A percentile compares a stretch with the other conserved stretches of the same genome.
Conservation (phyloP, 139 green algal species). For the Chlamydomonas asymmetrica region DNA sequence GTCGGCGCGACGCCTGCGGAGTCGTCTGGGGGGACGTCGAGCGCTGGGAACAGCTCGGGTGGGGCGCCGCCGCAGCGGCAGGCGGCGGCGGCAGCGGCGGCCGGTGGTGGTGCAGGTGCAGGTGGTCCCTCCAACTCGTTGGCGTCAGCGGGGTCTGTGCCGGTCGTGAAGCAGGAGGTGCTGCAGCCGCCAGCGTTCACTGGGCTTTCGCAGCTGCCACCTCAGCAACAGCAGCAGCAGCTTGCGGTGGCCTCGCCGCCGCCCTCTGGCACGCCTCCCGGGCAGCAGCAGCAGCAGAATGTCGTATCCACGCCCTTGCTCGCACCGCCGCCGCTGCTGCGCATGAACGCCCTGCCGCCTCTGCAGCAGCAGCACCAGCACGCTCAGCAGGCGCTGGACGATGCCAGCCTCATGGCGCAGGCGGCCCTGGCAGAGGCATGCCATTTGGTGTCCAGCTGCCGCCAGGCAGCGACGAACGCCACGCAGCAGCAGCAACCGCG, state of each 20-base stretch:
- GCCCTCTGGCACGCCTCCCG: not conserved
- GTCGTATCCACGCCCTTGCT: not conserved
- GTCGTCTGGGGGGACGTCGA: too few species aligned
- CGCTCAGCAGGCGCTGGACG: not conserved
- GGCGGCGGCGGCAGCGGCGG: not conserved
- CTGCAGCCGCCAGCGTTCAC: too few species aligned
- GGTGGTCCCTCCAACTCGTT: not conserved
- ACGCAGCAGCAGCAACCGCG: not conserved
- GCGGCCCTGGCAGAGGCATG: conserved; percentile 20
- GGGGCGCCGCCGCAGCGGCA: too few species aligned
- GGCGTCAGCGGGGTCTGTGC: not conserved
- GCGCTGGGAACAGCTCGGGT: too few species aligned
- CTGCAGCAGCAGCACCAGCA: not conserved
- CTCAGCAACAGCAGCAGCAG: conserved; percentile 8
- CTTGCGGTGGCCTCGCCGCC: not conserved
- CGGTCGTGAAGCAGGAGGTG: not conserved
- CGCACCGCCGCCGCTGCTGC: not conserved
- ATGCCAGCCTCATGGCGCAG: not conserved
- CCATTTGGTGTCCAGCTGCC: conserved; percentile 14
- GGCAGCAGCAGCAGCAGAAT: not conserved
- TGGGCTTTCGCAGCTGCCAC: not conserved
- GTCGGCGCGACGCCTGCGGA: too few species aligned
- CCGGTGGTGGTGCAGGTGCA: not conserved
- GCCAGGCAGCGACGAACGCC: not conserved
- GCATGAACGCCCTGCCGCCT: not conserved